phyloP scores from a whole-genome alignment of 2,329 filamentous ascomycete genomes.

The Hymenoscyphus occultus region DNA sequence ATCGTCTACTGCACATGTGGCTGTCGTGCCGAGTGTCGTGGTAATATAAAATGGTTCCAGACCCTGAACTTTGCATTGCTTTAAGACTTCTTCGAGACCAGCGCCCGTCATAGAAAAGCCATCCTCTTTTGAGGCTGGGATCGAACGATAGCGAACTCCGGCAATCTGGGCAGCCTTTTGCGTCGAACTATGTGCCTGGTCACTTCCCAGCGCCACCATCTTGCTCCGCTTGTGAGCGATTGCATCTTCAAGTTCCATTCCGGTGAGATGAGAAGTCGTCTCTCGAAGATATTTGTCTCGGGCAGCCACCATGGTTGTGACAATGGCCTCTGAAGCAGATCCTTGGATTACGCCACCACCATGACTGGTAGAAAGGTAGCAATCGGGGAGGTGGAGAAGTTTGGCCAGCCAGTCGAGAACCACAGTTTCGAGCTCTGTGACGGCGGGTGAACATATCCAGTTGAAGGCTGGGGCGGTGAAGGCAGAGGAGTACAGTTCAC shows the following conservation, averaged over 20 bases:
- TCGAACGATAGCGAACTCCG: conserved; percentile 74
- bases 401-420: conserved; percentile 89
- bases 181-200: conserved; percentile 77
- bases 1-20: conserved; percentile 83
- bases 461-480: conserved; percentile 94
- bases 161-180: conserved; percentile 85
- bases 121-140: conserved; percentile 60
- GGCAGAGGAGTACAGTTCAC: conserved; percentile 86
- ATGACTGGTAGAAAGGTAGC: conserved; percentile 70
- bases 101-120: conserved; percentile 69
- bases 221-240: conserved; percentile 63
- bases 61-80: conserved; percentile 63
- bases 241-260: conserved; percentile 65
- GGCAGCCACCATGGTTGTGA: conserved; percentile 84
- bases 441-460: conserved; percentile 90
- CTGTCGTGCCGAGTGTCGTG: conserved; percentile 79
- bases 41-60: conserved; percentile 86
- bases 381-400: conserved; percentile 68
- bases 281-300: conserved; percentile 72
- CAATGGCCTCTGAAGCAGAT: conserved; percentile 80
- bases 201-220: conserved; percentile 77
- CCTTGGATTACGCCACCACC: conserved; percentile 92
- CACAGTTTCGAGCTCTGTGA: conserved; percentile 90
- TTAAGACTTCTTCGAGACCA: conserved; percentile 59
- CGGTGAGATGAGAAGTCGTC: conserved; percentile 49